phyloP scores from a whole-genome alignment of 2,329 filamentous ascomycete genomes.

The Madurella mycetomatis region DNA sequence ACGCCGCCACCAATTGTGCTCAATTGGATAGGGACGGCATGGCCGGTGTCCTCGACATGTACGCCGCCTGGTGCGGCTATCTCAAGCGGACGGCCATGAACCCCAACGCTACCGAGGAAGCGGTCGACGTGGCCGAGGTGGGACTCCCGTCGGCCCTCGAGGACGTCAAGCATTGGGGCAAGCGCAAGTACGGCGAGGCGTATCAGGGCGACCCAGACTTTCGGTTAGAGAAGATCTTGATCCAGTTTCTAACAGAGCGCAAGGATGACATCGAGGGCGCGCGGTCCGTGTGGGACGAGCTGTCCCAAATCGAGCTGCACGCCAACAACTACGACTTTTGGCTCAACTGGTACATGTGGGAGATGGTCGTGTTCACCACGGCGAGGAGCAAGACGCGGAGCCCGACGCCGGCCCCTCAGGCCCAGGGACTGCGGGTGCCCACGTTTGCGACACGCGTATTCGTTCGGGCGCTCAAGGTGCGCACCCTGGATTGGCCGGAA shows the following conservation, averaged over 20 bases:
- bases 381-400: constrained; percentile 49
- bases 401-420: constrained; percentile 43
- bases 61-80: constrained; percentile 92
- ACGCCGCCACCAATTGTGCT: constrained; percentile 81
- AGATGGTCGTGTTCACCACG: constrained; percentile 61
- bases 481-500: constrained; percentile 70
- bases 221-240: constrained; percentile 83
- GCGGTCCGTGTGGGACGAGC: constrained; percentile 68
- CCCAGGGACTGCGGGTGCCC: constrained; percentile 58
- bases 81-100: constrained; percentile 80
- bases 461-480: constrained; percentile 60
- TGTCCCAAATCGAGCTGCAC: constrained; percentile 60
- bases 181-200: constrained; percentile 65
- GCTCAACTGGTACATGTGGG: constrained; percentile 88
- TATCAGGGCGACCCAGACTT: constrained; percentile 87
- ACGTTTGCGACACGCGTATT: constrained; percentile 71
- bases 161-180: constrained; percentile 75
- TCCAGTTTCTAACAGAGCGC: constrained; percentile 85
- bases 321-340: constrained; percentile 88
- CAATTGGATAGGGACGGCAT: constrained; percentile 81
- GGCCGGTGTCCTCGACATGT: constrained; percentile 83
- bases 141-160: constrained; percentile 82
- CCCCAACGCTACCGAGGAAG: constrained; percentile 69
- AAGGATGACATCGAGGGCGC: constrained; percentile 74
- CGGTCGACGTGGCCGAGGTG: constrained; percentile 83